phyloP scores from a whole-genome alignment of 176 grass and related monocot genomes.

The barley (Hordeum vulgare) region DNA sequence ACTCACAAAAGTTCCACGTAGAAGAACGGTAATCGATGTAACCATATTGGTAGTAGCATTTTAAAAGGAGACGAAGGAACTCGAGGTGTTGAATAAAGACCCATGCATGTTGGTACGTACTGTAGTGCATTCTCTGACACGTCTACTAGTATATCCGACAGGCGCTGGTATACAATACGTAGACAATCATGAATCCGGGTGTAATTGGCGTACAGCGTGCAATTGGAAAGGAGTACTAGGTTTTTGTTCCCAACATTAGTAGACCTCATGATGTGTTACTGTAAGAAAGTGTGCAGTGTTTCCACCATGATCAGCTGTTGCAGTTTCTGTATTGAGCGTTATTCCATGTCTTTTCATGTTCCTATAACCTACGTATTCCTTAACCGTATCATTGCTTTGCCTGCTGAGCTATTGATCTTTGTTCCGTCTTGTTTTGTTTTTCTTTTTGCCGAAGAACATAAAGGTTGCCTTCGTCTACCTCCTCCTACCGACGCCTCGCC shows the following conservation, averaged over 20 bases:
- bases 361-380: background rate
- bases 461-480: slow-evolving; percentile 15
- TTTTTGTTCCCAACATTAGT: slow-evolving; percentile 1
- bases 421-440: background rate
- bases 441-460: background rate
- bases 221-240: background rate
- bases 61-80: background rate
- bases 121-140: background rate
- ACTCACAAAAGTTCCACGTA: background rate
- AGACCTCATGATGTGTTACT: background rate
- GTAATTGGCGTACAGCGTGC: background rate
- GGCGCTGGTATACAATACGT: background rate
- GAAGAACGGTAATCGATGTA: background rate
- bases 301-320: background rate
- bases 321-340: background rate
- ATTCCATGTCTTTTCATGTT: background rate
- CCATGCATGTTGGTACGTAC: background rate
- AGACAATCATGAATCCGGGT: background rate
- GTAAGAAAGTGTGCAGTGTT: background rate
- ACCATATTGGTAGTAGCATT: background rate
- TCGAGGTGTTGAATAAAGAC: background rate
- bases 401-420: background rate
- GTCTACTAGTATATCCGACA: background rate
- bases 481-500: background rate
- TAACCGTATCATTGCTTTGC: background rate